Conservation (phyloP, 2,329 filamentous ascomycete genomes). For the Paraphaeosphaeria sporulosa region DNA sequence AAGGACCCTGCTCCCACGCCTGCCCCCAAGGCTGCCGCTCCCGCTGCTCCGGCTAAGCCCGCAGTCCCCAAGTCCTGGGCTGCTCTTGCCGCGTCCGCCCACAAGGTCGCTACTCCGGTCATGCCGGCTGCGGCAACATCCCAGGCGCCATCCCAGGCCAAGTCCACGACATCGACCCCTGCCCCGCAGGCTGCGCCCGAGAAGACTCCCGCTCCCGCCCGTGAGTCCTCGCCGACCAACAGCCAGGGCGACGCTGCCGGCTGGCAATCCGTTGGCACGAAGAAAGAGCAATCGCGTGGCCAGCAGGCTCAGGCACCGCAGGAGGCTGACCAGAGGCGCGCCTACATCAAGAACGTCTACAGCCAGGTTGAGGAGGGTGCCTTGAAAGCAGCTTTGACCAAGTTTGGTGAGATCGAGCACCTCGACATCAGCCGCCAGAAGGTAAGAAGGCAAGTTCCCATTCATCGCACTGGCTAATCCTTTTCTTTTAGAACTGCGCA, state of each 20-base stretch:
- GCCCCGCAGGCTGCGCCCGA: slow-evolving; percentile 34
- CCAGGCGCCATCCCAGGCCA: slow-evolving; percentile 44
- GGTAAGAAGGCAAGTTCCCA: slow-evolving; percentile 61
- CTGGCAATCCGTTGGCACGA: slow-evolving; percentile 90
- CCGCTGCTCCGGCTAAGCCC: slow-evolving; percentile 62
- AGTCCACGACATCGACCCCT: slow-evolving; percentile 42
- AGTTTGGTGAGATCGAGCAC: slow-evolving; percentile 71
- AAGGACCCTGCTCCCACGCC: slow-evolving; percentile 68
- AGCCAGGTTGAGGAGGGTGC: slow-evolving; percentile 82
- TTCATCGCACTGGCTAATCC: slow-evolving; percentile 23
- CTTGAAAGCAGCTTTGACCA: slow-evolving; percentile 73
- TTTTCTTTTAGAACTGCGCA: slow-evolving; percentile 78
- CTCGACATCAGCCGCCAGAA: slow-evolving; percentile 74
- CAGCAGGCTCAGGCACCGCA: slow-evolving; percentile 71
- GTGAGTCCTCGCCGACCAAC: slow-evolving; percentile 45
- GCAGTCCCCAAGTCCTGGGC: slow-evolving; percentile 74
- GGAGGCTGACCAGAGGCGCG: slow-evolving; percentile 79
- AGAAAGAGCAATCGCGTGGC: slow-evolving; percentile 81
- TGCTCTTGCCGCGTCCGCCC: slow-evolving; percentile 66
- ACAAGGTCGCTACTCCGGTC: slow-evolving; percentile 53
- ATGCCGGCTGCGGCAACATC: slow-evolving; percentile 45
- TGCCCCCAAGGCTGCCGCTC: slow-evolving; percentile 64
- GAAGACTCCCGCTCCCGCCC: slow-evolving; percentile 43
- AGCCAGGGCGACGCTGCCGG: slow-evolving; percentile 68
- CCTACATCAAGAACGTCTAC: slow-evolving; percentile 95